Evolutionary conservation across 345 rosid genomes (phyloP).

Genomic region (Eucalyptus curtisii): DNA sequence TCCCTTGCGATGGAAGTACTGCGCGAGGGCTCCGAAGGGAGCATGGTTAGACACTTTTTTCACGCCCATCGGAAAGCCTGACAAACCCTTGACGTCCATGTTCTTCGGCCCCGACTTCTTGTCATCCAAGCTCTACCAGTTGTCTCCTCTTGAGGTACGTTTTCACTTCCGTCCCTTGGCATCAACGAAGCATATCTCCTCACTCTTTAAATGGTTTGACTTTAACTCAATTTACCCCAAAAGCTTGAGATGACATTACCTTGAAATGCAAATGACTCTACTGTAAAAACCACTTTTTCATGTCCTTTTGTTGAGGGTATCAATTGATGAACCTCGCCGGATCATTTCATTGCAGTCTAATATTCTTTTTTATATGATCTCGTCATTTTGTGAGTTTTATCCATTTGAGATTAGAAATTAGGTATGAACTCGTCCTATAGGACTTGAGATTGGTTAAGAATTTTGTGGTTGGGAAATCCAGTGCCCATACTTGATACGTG

Average conservation of each 20-base stretch:
- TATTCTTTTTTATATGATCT: not conserved
- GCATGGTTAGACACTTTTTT: slow-evolving; percentile 5
- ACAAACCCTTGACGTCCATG: not conserved
- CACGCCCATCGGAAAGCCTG: not conserved
- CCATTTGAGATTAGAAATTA: not conserved
- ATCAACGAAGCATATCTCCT: not conserved
- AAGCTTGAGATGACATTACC: not conserved
- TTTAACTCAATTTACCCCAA: not conserved
- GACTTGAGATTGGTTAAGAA: not conserved
- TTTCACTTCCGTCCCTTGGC: not conserved
- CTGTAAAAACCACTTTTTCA: not conserved
- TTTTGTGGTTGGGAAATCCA: not conserved
- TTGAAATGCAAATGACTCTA: not conserved
- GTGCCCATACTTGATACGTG: not conserved
- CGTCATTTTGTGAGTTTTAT: not conserved
- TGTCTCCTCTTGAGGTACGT: slow-evolving; percentile 3
- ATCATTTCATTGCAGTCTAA: not conserved
- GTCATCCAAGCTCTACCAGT: slow-evolving; percentile 4
- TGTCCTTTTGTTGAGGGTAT: not conserved
- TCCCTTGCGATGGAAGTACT: not conserved
- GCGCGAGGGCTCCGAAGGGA: not conserved
- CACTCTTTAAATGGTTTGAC: not conserved
- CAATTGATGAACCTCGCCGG: not conserved
- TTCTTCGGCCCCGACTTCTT: slow-evolving; percentile 8
- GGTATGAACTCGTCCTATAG: not conserved